Base-by-base conservation (phyloP, 2,329 filamentous ascomycete genomes). In the Metarhizium guizhouense region DNA sequence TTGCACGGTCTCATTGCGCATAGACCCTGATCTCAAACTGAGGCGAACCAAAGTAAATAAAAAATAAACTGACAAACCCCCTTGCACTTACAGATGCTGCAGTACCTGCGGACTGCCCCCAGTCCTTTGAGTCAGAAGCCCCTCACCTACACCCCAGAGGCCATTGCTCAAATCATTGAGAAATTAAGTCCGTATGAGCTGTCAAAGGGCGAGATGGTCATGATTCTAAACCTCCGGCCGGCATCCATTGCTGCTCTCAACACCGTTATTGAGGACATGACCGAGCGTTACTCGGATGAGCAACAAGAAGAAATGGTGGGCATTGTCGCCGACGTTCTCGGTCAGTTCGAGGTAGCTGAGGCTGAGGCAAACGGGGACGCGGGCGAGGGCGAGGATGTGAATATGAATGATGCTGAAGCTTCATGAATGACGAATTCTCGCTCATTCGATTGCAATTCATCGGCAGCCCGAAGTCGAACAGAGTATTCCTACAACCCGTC, bases 191-290 rank as follows among this genome's bases (percentile, higher is more conserved):
- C 73, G 1, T 86, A 79, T 67, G 76, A 82, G 49, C 75, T 88
- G 55, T 81, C 81, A 69, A 88, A 88, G 72, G 82, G 82, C 54
- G 85, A 88, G 68, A 71, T 85, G 54, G 72, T 88, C 64, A 86
- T 86, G 81, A 79, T 88, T 51, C 67, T 87, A 61, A 88, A 88
- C 65, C 70, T 86, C 47, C 77, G 85, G 11, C 85, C 85, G 0
- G 74, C 75, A 25, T 80, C 75, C 32, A 72, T 77, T 34, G 77
- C 79, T 4, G 76, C 79, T 49, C 73, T 88, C 60, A 84, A 84
- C 63, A 80, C 80, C 16, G 74, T 86, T 52, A 74, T 88, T 38
- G 84, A 88, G 68, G 83, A 88, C 60, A 80, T 86, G 73, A 75
- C 80, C 56, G 74, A 76, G 40, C 78, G 85, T 7, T 85, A 86